Percentiles rank a stretch among this genome's conserved stretches.
These are phyloP conservation scores for Pichia rugopelliculosa DNA, from an alignment of 805 yeast genomes.

Conservation along the genomic window DNA sequence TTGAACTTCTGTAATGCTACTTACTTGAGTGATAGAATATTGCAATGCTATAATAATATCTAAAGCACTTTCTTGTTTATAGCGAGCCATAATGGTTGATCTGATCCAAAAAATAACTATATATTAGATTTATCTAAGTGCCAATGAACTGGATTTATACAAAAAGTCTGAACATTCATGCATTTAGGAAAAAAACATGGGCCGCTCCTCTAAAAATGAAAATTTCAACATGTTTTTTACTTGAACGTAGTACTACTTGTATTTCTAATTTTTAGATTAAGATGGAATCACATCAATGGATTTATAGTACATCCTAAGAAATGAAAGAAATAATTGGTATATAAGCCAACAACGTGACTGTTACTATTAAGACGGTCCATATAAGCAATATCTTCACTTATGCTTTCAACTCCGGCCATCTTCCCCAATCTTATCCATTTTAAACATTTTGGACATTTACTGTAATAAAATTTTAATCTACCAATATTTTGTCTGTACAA, in stretches of 20 bases:
- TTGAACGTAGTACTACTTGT: too few species aligned
- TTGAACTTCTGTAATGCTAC: background rate
- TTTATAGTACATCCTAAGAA: conserved; percentile 13
- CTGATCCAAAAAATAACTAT: too few species aligned
- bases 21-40: background rate
- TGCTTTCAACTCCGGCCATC: conserved; percentile 5
- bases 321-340: conserved; percentile 21
- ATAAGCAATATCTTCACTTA: background rate
- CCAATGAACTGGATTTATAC: background rate
- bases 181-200: too few species aligned
- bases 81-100: background rate
- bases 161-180: too few species aligned
- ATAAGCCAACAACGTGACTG: conserved; percentile 12
- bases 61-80: background rate
- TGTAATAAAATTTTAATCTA: conserved; percentile 16
- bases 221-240: background rate
- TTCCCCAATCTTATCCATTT: conserved; percentile 19
- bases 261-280: too few species aligned
- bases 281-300: background rate
- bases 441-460: conserved; percentile 19
- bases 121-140: background rate
- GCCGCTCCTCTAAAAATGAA: background rate
- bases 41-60: background rate
- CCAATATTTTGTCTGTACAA: conserved; percentile 14
- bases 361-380: background rate